These are phyloP conservation scores for Coemansia sp. DNA, from an alignment of 192 early-diverging fungal genomes.

Conservation along the genomic window DNA sequence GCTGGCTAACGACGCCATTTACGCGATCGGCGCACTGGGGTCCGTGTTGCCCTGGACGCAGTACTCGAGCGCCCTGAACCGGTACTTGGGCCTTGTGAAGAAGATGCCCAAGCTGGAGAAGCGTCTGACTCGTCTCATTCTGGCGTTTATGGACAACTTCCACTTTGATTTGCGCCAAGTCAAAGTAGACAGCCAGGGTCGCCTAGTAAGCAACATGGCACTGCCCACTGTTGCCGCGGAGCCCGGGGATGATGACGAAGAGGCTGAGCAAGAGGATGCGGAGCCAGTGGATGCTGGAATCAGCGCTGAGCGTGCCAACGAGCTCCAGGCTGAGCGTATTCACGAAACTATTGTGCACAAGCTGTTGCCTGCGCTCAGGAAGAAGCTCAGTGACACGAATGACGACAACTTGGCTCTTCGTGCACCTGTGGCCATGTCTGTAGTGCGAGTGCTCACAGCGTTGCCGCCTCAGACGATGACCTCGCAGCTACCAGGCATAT, in stretches of 20 bases:
- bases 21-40: constrained; percentile 74
- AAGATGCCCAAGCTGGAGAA: constrained; percentile 77
- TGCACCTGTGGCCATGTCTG: constrained; percentile 85
- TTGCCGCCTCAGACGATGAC: constrained; percentile 77
- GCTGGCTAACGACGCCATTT: constrained; percentile 82
- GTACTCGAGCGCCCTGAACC: constrained; percentile 78
- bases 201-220: constrained; percentile 22
- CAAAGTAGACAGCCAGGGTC: constrained; percentile 53
- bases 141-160: constrained; percentile 86
- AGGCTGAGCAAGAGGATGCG: constrained; percentile 36
- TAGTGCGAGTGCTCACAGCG: constrained; percentile 80
- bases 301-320: neutral
- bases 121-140: constrained; percentile 78
- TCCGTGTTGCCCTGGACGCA: constrained; percentile 78
- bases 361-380: constrained; percentile 84
- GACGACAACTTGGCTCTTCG: constrained; percentile 80
- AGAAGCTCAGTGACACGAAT: constrained; percentile 69
- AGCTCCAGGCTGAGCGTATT: constrained; percentile 57
- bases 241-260: constrained; percentile 40
- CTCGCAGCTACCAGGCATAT: constrained; percentile 83
- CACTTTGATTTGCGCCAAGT: constrained; percentile 83
- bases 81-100: constrained; percentile 70
- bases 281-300: constrained; percentile 36
- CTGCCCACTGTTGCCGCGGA: neutral
- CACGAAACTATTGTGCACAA: constrained; percentile 75